Conservation (phyloP, 495 filamentous ascomycete genomes). For the Thozetella sp. region DNA sequence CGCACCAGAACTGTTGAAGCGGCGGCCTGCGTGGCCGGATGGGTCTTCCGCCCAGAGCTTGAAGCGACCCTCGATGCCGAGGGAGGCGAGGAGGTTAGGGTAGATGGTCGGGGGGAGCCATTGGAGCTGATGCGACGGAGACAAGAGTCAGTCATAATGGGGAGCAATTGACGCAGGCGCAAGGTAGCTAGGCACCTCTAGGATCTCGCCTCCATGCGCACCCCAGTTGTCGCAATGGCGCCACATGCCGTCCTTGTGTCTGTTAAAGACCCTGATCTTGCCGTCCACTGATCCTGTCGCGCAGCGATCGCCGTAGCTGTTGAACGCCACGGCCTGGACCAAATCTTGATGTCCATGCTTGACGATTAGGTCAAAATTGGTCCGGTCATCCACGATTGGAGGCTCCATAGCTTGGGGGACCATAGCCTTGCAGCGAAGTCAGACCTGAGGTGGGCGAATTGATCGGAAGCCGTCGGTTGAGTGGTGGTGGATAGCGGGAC, state of each 20-base stretch:
- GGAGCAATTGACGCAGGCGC: background rate
- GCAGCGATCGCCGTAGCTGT: constrained; percentile 87
- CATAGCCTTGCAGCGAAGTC: too few species aligned
- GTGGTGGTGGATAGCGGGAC: too few species aligned
- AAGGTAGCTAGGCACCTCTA: constrained; percentile 62
- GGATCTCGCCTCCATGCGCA: constrained; percentile 89
- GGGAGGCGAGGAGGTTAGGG: constrained; percentile 59
- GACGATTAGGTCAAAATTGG: constrained; percentile 48
- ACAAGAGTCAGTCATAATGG: constrained; percentile 1
- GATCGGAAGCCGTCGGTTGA: too few species aligned
- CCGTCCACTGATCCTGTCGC: constrained; percentile 92
- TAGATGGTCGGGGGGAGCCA: constrained; percentile 67
- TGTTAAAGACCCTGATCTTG: constrained; percentile 88
- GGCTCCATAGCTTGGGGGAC: constrained; percentile 50
- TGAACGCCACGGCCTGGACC: constrained; percentile 67
- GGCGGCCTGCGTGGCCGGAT: constrained; percentile 71
- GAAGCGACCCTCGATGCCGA: constrained; percentile 85
- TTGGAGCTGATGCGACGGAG: constrained; percentile 60
- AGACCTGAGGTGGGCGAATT: too few species aligned
- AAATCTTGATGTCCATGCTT: constrained; percentile 69
- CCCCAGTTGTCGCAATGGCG: constrained; percentile 83
- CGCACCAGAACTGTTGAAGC: constrained; percentile 59
- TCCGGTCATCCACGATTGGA: constrained; percentile 75
- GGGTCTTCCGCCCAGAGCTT: constrained; percentile 90
- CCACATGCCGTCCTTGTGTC: constrained; percentile 76